Base-by-base conservation (phyloP, 345 rosid genomes). In the Streptanthus diversifolius region DNA sequence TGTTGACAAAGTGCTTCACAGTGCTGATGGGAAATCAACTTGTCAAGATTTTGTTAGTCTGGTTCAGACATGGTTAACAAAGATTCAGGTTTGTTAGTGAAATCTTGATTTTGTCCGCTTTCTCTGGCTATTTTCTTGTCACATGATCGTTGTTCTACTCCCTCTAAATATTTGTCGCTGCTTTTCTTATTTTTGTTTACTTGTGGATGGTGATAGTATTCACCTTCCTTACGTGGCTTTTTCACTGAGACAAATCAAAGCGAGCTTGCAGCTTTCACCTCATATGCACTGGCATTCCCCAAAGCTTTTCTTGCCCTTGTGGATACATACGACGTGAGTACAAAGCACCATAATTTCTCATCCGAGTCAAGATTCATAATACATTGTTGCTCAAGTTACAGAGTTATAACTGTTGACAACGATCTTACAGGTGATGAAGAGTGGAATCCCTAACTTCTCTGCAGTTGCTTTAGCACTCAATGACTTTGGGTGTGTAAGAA, bases 221-320 rank as follows among this genome's bases (percentile, higher is more conserved):
- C 91, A 53, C 79, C 82, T 18, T 63, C 89, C 15, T 74, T 85
- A 9, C 44, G 67, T 62, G 88, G 86, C 40, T 60, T 60, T 53
- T 87, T 89, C 65, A 87, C 91, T 19, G 93, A 91, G 85, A 95
- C 98, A 56, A 95, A 95, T 80, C 84, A 86, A 80, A 91, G 98
- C 25, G 99, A 95, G 82, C 88, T 95, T 24, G 92, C 99, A 48
- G 96, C 98, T 3, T 95, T 91, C 79, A 86, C 85, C 30, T 90
- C 97, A 27, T 95, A 95, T 59, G 99, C 99, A 18, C 74, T 91
- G 82, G 96, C 99, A 11, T 95, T 95, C 80, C 99, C 99, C 15
- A 82, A 67, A 5, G 74, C 80, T 80, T 88, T 95, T 80, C 83
- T 90, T 12, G 97, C 98, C 63, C 97, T 95, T 68, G 93, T 95